phyloP scores from a whole-genome alignment of 148 eudicot genomes.

The Amaranthus palmeri region DNA sequence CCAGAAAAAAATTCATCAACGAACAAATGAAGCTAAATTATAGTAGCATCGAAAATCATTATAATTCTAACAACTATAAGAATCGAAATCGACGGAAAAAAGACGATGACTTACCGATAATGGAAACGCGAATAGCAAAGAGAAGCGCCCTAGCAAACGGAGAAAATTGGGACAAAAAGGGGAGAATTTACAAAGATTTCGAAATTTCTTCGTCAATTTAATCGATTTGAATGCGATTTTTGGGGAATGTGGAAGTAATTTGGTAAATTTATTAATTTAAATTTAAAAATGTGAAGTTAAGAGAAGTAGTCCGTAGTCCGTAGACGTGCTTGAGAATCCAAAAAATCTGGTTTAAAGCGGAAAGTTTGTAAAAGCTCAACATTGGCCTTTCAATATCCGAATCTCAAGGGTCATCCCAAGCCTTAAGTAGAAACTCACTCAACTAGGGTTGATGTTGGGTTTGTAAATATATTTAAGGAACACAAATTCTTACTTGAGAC shows the following conservation, averaged over 20 bases:
- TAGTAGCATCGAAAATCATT: neutral
- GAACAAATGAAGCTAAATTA: neutral
- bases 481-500: too few species aligned
- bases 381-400: too few species aligned
- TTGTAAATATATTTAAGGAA: too few species aligned
- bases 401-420: too few species aligned
- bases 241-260: too few species aligned
- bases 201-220: neutral
- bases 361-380: too few species aligned
- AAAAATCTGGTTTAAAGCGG: neutral
- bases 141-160: slow-evolving; percentile 6
- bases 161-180: neutral
- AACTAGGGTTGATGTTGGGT: too few species aligned
- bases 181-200: neutral
- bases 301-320: too few species aligned
- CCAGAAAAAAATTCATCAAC: neutral
- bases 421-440: too few species aligned
- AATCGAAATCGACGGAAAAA: too few species aligned
- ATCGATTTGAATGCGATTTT: neutral
- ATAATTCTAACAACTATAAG: neutral
- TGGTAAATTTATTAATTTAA: too few species aligned
- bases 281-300: neutral
- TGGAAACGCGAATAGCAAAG: neutral
- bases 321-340: slow-evolving; percentile 1
- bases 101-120: neutral